Evolutionary conservation across 331 rosid genomes (phyloP), one percentile per base, ranked within the genome.

Genomic region (Quercus lobata): DNA sequence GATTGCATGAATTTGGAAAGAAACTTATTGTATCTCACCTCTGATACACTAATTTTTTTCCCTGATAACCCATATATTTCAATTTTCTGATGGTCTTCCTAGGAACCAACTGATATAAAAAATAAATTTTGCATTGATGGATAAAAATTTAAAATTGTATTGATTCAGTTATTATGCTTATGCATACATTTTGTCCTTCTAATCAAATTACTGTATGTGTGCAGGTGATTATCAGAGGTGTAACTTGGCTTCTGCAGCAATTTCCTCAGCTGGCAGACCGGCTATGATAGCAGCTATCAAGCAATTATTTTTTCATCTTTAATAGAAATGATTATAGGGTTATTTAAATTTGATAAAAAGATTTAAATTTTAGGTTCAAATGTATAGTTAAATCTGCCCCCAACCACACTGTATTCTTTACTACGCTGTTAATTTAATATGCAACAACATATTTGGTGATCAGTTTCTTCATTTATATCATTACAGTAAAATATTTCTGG

Each of bases 231-330:
- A 92, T 94, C 79, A 88, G 88, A 86, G 83, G 91, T 30, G 89
- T 92, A 57, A 90, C 97, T 74, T 92, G 98, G 97, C 89, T 94
- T 87, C 89, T 94, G 80, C 85, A 89, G 71, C 86, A 80, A 71
- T 92, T 94, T 76, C 98, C 98, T 77, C 92, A 85, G 82, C 79
- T 91, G 76, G 89, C 83, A 5, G 88, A 90, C 72, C 66, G 83
- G 57, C 76, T 94, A 7, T 92, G 86, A 88, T 25, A 21, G 56
- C 58, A 69, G 9, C 27, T 2, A 35, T 19, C 53, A 34, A 68
- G 24, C 52, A 18, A 34, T 35, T 35, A 6, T 34, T 34, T 15
- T 46, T 35, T 9, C 72, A 68, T 35, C 72, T 35, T 10, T 68
- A 68, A 49, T 19, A 18, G 37, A 34, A 19, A 19, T 34, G 0